A percentile compares a stretch with the other conserved stretches of the same genome.
Conservation (phyloP, 2,329 filamentous ascomycete genomes). For the Fusarium falciforme region DNA sequence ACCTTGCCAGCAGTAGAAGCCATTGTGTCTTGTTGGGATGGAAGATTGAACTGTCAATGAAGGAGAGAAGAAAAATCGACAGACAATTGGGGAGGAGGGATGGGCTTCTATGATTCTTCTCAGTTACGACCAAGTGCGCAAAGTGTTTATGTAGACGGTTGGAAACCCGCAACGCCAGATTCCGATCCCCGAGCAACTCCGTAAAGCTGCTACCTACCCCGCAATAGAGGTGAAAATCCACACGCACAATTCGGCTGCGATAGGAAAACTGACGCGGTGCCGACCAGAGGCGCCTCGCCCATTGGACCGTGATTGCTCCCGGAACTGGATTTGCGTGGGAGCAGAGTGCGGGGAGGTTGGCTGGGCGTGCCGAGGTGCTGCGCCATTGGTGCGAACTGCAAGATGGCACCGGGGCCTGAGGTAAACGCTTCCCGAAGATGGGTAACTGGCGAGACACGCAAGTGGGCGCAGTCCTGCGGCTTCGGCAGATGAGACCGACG, state of each 20-base stretch:
- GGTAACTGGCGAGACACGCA: slow-evolving; percentile 22
- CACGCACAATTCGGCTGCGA: slow-evolving; percentile 33
- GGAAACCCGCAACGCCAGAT: slow-evolving; percentile 38
- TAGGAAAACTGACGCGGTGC: slow-evolving; percentile 40
- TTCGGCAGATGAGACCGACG: slow-evolving; percentile 39
- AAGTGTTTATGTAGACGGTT: slow-evolving; percentile 40
- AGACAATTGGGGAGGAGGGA: slow-evolving; percentile 32
- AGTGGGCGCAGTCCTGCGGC: slow-evolving; percentile 14
- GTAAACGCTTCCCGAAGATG: slow-evolving; percentile 9
- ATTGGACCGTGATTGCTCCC: slow-evolving; percentile 30
- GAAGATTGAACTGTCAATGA: slow-evolving; percentile 25
- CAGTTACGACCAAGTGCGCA: slow-evolving; percentile 16
- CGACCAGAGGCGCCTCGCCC: slow-evolving; percentile 11
- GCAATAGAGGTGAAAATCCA: slow-evolving; percentile 44
- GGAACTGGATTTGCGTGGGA: slow-evolving; percentile 24
- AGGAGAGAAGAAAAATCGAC: slow-evolving; percentile 20
- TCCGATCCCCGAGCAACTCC: slow-evolving; percentile 47
- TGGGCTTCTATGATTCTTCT: slow-evolving; percentile 16
- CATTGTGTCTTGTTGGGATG: slow-evolving; percentile 50
- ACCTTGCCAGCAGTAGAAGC: slow-evolving; percentile 66
- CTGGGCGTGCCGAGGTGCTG: slow-evolving; percentile 35
- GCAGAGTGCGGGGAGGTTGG: slow-evolving; percentile 24
- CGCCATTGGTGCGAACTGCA: slow-evolving; percentile 39
- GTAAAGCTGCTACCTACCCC: slow-evolving; percentile 38
- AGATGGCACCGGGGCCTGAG: slow-evolving; percentile 20